Evolutionary conservation across 2,329 filamentous ascomycete genomes (phyloP), one percentile per base, ranked within the genome.

Genomic region (Fusarium scirpi): DNA sequence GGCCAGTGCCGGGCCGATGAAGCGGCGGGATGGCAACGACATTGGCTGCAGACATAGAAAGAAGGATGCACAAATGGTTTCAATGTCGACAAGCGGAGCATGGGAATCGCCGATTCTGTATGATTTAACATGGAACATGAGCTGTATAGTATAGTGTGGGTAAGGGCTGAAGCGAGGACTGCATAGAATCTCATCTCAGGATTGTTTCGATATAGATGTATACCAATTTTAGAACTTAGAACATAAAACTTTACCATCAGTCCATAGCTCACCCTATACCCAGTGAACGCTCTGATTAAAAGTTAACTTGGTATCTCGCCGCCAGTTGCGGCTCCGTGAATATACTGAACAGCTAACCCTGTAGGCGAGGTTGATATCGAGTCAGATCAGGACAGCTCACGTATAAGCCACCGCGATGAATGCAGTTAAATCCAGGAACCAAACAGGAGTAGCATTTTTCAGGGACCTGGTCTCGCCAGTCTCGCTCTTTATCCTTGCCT

Each of bases 161-260:
- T 49, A 43, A 34, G 27, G 47, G 43, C 22, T 27, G 45, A 53
- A 60, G 41, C 38, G 34, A 46, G 49, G 18, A 59, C 34, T 45
- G 44, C 43, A 65, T 72, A 73, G 62, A 73, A 74, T 70, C 72
- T 66, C 72, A 66, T 69, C 67, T 74, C 63, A 62, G 58, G 58
- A 65, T 58, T 65, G 47, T 44, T 25, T 56, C 54, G 44, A 45
- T 30, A 40, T 48, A 45, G 38, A 71, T 59, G 62, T 62, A 49
- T 41, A 55, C 62, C 44, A 63, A 41, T 41, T 58, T 49, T 54
- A 45, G 46, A 54, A 40, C 34, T 48, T 62, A 62, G 46, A 45
- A 57, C 22, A 11, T 22, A 47, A 6, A 22, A 29, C 6, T 10
- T 25, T 44, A 25, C 11, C 34, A 38, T 18, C 3, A 11, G 51